Conservation (phyloP, 495 filamentous ascomycete species). For the Achaetomiella virescens region DNA sequence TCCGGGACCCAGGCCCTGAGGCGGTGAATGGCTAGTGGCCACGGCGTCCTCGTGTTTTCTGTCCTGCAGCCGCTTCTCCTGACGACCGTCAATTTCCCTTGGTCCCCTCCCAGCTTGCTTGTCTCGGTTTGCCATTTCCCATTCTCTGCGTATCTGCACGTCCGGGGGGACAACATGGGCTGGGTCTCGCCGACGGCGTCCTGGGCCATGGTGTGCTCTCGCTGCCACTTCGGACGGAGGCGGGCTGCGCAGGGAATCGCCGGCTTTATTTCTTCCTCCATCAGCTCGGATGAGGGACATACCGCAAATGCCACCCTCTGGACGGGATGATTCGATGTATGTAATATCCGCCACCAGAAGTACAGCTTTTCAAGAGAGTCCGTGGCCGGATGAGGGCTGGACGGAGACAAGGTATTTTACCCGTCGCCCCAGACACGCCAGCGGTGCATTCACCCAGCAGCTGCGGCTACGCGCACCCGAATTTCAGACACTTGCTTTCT, state of each 20-base stretch:
- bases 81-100: slow-evolving; percentile 10
- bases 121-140: neutral
- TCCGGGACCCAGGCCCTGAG: neutral
- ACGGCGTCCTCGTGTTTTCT: slow-evolving; percentile 11
- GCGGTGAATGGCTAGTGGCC: slow-evolving; percentile 10
- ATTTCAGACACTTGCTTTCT: slow-evolving; percentile 21
- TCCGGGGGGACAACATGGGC: neutral
- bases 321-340: slow-evolving; percentile 4
- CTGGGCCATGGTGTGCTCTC: slow-evolving; percentile 6
- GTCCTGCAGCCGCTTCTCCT: slow-evolving; percentile 15
- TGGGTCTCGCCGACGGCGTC: neutral
- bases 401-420: slow-evolving; percentile 28
- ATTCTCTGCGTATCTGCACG: neutral
- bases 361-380: slow-evolving; percentile 14
- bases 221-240: neutral
- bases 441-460: slow-evolving; percentile 30
- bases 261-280: neutral
- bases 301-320: slow-evolving; percentile 6
- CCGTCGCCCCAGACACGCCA: slow-evolving; percentile 27
- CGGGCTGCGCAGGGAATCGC: neutral
- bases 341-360: slow-evolving; percentile 10
- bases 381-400: slow-evolving; percentile 26
- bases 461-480: slow-evolving; percentile 32
- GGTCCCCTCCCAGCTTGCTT: neutral
- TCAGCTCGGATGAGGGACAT: neutral